Evolutionary conservation across 208 protist species (phyloP), one percentile per base, ranked within the genome.

Genomic region (Leishmania amazonensis): DNA sequence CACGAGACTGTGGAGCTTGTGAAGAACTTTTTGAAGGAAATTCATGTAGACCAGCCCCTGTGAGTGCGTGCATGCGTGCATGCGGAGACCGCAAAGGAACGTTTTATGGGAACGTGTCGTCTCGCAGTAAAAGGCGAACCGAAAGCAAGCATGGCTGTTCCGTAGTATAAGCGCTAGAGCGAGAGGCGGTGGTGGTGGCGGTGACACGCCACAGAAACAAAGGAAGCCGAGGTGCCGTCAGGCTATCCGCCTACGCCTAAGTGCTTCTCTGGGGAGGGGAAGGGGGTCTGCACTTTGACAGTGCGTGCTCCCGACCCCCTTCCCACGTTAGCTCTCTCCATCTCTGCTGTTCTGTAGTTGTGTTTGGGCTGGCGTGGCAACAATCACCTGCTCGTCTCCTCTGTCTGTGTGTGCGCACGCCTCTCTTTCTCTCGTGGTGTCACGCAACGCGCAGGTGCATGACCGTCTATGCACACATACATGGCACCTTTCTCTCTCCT

Each of bases 21-120:
- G 7, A 83, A 71, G 21, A 42, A 68, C 2, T 93, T 93, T 75
- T 35, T 92, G 47, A 58, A 77, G 6, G 53, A 77, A 31, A 77
- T 77, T 64, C 47, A 45, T 21, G 38, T 77, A n/a, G 31, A 40
- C 24, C 15, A 49, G 71, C 24, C 31, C 11, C 17, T 75, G 42
- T 57, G n/a, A 21, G 35, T n/a, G 78, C 81, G 51, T 21, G 81
- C 28, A 0, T 73, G 5, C 85, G 81, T 17, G 84, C 67, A 28
- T 62, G 57, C 6, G 57, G 6, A 24, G 19, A 57, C 6, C 6
- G 0, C 6, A 24, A 57, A 24, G 24, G 24, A 57, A 57, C 6
- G 17, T 7, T 7, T 1, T 24, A 57, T 57, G 53, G 53, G 53
- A 28, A 57, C 21, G 53, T 17, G 19, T 17, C 19, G 6, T 7